Percentiles rank a stretch among this genome's conserved stretches.
These are phyloP conservation scores for Lasiodiplodia sp. DNA, from an alignment of 2,329 filamentous ascomycete species.

Conservation along the genomic window DNA sequence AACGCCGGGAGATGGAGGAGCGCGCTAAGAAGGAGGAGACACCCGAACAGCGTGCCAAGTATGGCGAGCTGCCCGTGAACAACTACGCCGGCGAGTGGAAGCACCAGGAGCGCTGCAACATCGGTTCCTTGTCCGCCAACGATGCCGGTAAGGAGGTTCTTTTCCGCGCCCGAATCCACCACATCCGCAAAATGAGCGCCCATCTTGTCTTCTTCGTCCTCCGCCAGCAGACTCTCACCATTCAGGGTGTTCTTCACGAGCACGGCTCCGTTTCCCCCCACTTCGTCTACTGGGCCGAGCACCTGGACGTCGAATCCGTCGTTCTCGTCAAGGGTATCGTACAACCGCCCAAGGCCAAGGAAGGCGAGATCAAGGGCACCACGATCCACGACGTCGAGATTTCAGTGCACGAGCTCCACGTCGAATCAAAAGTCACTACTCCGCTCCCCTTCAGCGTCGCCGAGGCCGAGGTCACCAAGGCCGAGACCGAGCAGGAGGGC, in stretches of 20 bases:
- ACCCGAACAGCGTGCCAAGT: slow-evolving; percentile 64
- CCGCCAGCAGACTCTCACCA: slow-evolving; percentile 80
- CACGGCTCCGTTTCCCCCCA: slow-evolving; percentile 70
- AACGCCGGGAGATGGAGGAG: slow-evolving; percentile 56
- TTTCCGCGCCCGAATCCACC: slow-evolving; percentile 78
- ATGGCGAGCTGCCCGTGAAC: slow-evolving; percentile 65
- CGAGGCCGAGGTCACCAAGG: slow-evolving; percentile 69
- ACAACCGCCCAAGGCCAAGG: slow-evolving; percentile 71
- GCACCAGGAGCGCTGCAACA: slow-evolving; percentile 55
- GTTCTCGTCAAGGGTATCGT: slow-evolving; percentile 78
- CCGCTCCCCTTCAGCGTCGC: slow-evolving; percentile 73
- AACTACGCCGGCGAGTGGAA: slow-evolving; percentile 62
- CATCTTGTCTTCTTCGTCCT: slow-evolving; percentile 86
- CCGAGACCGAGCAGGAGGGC: slow-evolving; percentile 62
- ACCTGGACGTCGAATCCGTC: slow-evolving; percentile 78
- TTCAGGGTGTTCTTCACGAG: slow-evolving; percentile 80
- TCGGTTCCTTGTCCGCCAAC: slow-evolving; percentile 61
- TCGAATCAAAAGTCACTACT: slow-evolving; percentile 67
- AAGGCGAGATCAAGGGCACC: slow-evolving; percentile 75
- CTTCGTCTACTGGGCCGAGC: slow-evolving; percentile 89
- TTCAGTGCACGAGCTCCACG: slow-evolving; percentile 70
- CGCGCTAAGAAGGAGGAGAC: slow-evolving; percentile 63
- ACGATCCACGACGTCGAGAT: slow-evolving; percentile 80
- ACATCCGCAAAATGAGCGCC: slow-evolving; percentile 80
- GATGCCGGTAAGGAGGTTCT: slow-evolving; percentile 66